phyloP scores from a whole-genome alignment of 305 asterid genomes.

The Euphrasia arctica region DNA sequence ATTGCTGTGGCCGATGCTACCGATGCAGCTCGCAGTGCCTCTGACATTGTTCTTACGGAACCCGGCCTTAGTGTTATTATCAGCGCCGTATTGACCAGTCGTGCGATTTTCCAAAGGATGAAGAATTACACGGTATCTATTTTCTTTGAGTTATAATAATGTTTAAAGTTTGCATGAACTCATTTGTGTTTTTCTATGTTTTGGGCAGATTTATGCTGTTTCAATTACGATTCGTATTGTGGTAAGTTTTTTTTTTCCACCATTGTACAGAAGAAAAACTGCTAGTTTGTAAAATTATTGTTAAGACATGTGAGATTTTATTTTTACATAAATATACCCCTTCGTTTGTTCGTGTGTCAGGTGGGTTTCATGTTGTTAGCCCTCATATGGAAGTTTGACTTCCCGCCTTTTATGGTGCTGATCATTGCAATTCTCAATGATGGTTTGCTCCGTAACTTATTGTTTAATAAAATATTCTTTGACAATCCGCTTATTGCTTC shows the following conservation, averaged over 20 bases:
- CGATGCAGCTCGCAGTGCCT: slow-evolving; percentile 1
- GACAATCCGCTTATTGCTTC: neutral
- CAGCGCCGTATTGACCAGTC: neutral
- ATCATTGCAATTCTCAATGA: slow-evolving; percentile 87
- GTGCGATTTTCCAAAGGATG: slow-evolving; percentile 2
- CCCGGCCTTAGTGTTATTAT: slow-evolving; percentile 1
- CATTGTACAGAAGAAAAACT: neutral
- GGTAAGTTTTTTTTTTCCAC: slow-evolving; percentile 41
- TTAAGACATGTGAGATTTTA: slow-evolving; percentile 10
- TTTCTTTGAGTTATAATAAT: neutral
- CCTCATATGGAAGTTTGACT: slow-evolving; percentile 73
- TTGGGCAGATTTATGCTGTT: slow-evolving; percentile 93
- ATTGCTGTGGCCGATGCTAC: slow-evolving; percentile 29
- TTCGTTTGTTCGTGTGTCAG: slow-evolving; percentile 30
- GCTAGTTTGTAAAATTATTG: slow-evolving; percentile 43
- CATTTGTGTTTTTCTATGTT: slow-evolving; percentile 10
- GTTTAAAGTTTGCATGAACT: neutral
- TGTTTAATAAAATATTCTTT: neutral
- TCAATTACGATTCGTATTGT: slow-evolving; percentile 99
- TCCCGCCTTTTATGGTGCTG: slow-evolving; percentile 86
- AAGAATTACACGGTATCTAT: neutral
- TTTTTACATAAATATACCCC: neutral
- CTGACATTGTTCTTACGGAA: neutral
- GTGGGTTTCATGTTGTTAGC: slow-evolving; percentile 86
- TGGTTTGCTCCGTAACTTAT: slow-evolving; percentile 35